Conservation (phyloP, 1,139 yeast genomes). For the Ogataea hybrid region DNA sequence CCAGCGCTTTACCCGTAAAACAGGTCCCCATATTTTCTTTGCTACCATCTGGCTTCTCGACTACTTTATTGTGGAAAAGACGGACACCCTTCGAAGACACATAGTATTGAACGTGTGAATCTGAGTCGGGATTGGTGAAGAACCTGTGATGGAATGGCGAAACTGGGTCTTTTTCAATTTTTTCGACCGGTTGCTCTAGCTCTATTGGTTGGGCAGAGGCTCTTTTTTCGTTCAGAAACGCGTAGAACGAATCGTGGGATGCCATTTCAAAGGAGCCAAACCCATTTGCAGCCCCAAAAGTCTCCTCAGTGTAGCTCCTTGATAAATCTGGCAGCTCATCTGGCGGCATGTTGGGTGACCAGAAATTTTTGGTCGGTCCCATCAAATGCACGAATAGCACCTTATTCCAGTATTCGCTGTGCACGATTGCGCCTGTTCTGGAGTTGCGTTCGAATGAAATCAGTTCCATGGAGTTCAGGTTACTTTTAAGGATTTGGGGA, state of each 20-base stretch:
- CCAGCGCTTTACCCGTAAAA: constrained; percentile 72
- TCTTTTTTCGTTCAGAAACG: constrained; percentile 18
- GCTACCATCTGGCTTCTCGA: constrained; percentile 31
- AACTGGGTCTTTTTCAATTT: constrained; percentile 9
- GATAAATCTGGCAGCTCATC: constrained; percentile 38
- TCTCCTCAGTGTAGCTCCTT: constrained; percentile 3
- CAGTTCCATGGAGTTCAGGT: too few relatives aligned
- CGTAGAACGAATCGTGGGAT: constrained; percentile 14
- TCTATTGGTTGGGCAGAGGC: constrained; percentile 1
- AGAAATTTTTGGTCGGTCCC: constrained; percentile 69
- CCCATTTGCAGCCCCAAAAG: constrained; percentile 8
- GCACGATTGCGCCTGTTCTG: too few relatives aligned
- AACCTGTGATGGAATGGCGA: constrained; percentile 78
- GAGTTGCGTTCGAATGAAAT: too few relatives aligned
- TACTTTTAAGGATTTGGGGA: too few relatives aligned
- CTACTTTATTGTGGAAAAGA: constrained; percentile 43
- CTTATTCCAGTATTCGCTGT: too few relatives aligned
- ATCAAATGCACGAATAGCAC: too few relatives aligned
- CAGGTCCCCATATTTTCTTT: constrained; percentile 39
- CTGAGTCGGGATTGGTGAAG: constrained; percentile 88
- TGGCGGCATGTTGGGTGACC: constrained; percentile 53
- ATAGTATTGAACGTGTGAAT: constrained; percentile 76
- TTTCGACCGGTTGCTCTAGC: constrained; percentile 1
- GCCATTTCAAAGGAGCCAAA: constrained; percentile 6
- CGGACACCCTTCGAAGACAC: constrained; percentile 68